Evolutionary conservation across 1,139 yeast species (phyloP).

Genomic region (Wickerhamiella pararugosa): DNA sequence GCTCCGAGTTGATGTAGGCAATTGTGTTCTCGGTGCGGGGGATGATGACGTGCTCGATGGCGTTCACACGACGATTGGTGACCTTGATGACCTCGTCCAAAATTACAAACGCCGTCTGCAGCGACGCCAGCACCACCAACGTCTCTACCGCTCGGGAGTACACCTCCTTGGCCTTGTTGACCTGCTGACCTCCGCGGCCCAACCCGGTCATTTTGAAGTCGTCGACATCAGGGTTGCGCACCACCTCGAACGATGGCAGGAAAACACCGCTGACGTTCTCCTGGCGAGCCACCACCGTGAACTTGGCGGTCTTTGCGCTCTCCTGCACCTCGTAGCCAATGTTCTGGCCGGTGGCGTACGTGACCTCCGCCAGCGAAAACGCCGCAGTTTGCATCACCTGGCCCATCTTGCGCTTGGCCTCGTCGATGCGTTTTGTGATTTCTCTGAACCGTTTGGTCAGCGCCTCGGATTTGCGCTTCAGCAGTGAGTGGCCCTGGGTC

Average conservation of each 20-base stretch:
- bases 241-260: slow-evolving; percentile 82
- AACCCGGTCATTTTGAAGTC: slow-evolving; percentile 93
- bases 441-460: slow-evolving; percentile 92
- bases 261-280: slow-evolving; percentile 95
- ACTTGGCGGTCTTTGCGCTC: slow-evolving; percentile 73
- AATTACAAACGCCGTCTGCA: slow-evolving; percentile 83
- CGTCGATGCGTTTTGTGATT: slow-evolving; percentile 85
- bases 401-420: slow-evolving; percentile 95
- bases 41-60: slow-evolving; percentile 94
- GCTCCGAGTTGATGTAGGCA: slow-evolving; percentile 73
- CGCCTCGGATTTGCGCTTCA: slow-evolving; percentile 94
- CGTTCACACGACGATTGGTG: slow-evolving; percentile 95
- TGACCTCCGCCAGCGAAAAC: slow-evolving; percentile 90
- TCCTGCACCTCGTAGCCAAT: slow-evolving; percentile 93
- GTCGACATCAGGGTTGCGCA: slow-evolving; percentile 66
- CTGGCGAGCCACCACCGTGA: slow-evolving; percentile 80
- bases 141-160: slow-evolving; percentile 94
- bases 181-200: slow-evolving; percentile 98
- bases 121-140: slow-evolving; percentile 82
- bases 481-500: slow-evolving; percentile 83
- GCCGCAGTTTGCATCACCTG: slow-evolving; percentile 98
- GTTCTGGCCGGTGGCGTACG: slow-evolving; percentile 93
- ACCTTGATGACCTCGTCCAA: slow-evolving; percentile 96
- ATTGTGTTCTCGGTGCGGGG: slow-evolving; percentile 97
- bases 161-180: slow-evolving; percentile 83